Base-by-base conservation (phyloP, 1,284 basidiomycete species). In the Grifola frondosa region DNA sequence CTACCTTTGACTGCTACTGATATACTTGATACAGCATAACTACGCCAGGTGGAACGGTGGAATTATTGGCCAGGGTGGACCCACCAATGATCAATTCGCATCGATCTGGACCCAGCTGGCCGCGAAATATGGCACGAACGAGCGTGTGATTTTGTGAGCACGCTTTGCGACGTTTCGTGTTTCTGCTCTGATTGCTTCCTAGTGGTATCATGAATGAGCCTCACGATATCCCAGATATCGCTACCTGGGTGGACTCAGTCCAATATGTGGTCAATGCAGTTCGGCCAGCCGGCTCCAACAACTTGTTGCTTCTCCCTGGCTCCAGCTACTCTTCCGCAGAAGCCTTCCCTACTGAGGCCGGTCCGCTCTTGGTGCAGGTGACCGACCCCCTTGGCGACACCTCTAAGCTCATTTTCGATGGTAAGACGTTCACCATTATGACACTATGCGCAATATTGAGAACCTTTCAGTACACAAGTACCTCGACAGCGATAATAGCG, bases 401-500 rank as follows among this genome's bases (percentile, higher is more conserved):
- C 1, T 66, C 58, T 59, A 75, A 75, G 58, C 68, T 83, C 24
- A 61, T 83, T 54, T 76, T 83, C 46, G 80, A 83, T 52, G 73
- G 71, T 71, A 39, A 42, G 56, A 33, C 21, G 26, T 23, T 28
- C 12, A 17, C 33, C 15, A 12, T 25, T 35, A 37, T 26, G 2
- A n/a, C n/a, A n/a, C n/a, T n/a, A n/a, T n/a, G n/a, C n/a, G 20
- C 10, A 1, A 24, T 22, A 19, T 13, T 21, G 3, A 22, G 6
- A 15, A 17, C 6, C 48, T 62, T 39, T 54, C 60, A 69, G 77
- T 80, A 4, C 78, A 81, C 69, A 75, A 80, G 61, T 82, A 81
- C 61, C 73, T 80, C 48, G 80, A 82, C 59, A 66, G 65, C 40
- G 78, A 80, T 59, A 77, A 78, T 59, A 74, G 71, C 30, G 80